Conservation (phyloP, 1,284 basidiomycete genomes). For the Sphaerobolus stellatus region DNA sequence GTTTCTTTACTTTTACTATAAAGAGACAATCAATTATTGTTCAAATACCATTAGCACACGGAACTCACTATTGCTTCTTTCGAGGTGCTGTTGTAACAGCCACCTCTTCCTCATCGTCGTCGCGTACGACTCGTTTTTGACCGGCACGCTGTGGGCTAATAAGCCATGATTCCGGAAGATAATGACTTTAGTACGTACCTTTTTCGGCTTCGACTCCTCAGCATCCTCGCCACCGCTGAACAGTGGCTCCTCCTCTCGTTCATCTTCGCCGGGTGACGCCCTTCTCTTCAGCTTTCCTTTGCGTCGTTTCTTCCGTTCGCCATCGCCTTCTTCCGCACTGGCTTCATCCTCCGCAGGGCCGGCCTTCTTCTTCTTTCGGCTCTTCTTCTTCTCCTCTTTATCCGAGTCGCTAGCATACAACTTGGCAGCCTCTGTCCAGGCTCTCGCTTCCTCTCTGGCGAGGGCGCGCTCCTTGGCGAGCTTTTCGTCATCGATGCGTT, state of each 20-base stretch:
- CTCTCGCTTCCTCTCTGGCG: constrained; percentile 76
- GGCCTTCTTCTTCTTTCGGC: constrained; percentile 50
- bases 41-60: constrained; percentile 1
- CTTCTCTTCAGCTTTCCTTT: constrained; percentile 49
- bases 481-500: constrained; percentile 61
- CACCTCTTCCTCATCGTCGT: constrained; percentile 71
- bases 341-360: constrained; percentile 36
- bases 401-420: constrained; percentile 76
- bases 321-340: constrained; percentile 35
- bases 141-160: constrained; percentile 41
- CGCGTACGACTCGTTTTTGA: constrained; percentile 72
- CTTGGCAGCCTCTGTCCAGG: constrained; percentile 64
- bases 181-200: constrained; percentile 42
- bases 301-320: constrained; percentile 51
- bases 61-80: constrained; percentile 73
- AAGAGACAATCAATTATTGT: neutral
- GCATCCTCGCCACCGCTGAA: constrained; percentile 69
- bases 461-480: constrained; percentile 71
- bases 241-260: constrained; percentile 49
- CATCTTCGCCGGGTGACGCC: constrained; percentile 36
- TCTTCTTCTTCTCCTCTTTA: constrained; percentile 52
- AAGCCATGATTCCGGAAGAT: neutral
- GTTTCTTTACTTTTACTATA: constrained; percentile 75
- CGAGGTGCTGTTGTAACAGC: constrained; percentile 44
- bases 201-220: constrained; percentile 60